Base-by-base conservation (phyloP, 805 yeast genomes). In the Ogataea pini region DNA sequence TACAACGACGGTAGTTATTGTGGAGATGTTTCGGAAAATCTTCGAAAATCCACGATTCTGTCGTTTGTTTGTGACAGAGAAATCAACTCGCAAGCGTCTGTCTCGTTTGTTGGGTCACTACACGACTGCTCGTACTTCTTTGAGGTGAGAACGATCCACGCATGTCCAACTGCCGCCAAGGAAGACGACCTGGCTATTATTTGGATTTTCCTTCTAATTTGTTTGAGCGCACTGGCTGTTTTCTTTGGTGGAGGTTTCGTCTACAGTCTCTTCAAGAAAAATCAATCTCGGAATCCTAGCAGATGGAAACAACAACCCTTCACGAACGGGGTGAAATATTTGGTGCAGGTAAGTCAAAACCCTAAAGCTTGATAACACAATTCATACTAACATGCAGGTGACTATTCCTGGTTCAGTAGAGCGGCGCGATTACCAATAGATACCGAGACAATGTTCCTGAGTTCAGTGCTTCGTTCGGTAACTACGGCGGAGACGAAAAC, bases 71-170 rank as follows among this genome's bases (percentile, higher is more conserved):
- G 97, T 66, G 96, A 89, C 65, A 75, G 87, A 51, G 92, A 86
- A 43, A 79, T 86, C 60, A 65, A 78, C 62, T 68, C 79, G 5
- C 79, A 79, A 51, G 94, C 91, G 0, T 72, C 79, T 29, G 71
- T 89, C 0, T 76, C 86, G 14, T 89, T 76, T 62, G 76, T 89
- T 27, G 94, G 94, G 1, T 80, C 81, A 6, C 60, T 79, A 36
- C 79, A 88, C 63, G 87, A 89, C 52, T 89, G 97, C 67, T 80
- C 85, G 31, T 89, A 87, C 64, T 79, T 85, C 60, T 89, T 89
- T 64, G 96, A 89, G 61, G 89, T 89, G 27, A 70, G 89, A 55
- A 86, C 96, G 3, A 82, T 87, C 36, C 86, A 84, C 67, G 96
- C 96, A 0, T 89, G 97, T 65, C 88, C 96, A 0, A 85, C 90